phyloP scores from a whole-genome alignment of 768 basidiomycete species.

The Pisolithus tinctorius region DNA sequence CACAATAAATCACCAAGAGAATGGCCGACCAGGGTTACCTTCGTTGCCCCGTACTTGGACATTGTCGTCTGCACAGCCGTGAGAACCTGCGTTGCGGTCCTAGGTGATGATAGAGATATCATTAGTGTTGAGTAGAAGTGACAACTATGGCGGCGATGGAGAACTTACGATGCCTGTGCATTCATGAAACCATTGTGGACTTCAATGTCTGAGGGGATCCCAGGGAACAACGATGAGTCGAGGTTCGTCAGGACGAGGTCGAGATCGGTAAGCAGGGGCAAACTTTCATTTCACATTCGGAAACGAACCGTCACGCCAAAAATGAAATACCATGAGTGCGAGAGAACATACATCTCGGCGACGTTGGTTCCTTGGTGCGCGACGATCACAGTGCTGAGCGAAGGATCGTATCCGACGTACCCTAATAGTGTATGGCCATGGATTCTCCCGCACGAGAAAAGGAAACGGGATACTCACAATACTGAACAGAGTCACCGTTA shows the following conservation, averaged over 20 bases:
- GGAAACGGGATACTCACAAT: slow-evolving; percentile 25
- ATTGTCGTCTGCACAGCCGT: slow-evolving; percentile 34
- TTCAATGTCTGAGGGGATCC: slow-evolving; percentile 30
- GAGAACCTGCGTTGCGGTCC: slow-evolving; percentile 35
- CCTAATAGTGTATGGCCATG: slow-evolving; percentile 24
- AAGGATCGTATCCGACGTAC: slow-evolving; percentile 49
- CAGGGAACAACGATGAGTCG: slow-evolving; percentile 37
- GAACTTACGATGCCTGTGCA: slow-evolving; percentile 35
- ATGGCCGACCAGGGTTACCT: slow-evolving; percentile 39
- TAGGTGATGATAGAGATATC: slow-evolving; percentile 6
- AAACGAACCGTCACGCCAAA: not conserved
- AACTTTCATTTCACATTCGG: slow-evolving; percentile 16
- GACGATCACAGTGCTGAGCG: slow-evolving; percentile 30
- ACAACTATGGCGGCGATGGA: not conserved
- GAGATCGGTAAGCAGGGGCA: slow-evolving; percentile 33
- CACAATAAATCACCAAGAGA: slow-evolving; percentile 26
- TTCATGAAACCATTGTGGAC: slow-evolving; percentile 39
- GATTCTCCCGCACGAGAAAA: not conserved
- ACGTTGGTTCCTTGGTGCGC: slow-evolving; percentile 32
- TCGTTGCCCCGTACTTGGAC: slow-evolving; percentile 23
- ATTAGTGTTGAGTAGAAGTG: not conserved
- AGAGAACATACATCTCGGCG: slow-evolving; percentile 17
- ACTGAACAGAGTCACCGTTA: slow-evolving; percentile 36
- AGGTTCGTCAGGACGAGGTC: slow-evolving; percentile 27
- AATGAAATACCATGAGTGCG: not conserved